Evolutionary conservation across 202 grass and related monocot species (phyloP).

Genomic region (Zizania palustris): DNA sequence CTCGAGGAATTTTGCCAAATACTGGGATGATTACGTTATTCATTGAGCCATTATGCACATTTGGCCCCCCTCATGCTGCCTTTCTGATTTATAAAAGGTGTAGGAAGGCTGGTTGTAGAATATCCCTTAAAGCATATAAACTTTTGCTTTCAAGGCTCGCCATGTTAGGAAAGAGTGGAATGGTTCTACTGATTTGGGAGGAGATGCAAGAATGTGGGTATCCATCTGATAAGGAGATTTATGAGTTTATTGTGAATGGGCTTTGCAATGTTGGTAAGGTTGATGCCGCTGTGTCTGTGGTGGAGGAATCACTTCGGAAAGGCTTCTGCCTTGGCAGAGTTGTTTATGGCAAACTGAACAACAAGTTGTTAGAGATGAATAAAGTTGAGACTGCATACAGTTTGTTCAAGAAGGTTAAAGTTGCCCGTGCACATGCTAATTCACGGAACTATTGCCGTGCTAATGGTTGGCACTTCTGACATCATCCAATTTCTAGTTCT

Average conservation of each 20-base stretch:
- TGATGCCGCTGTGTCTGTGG: constrained; percentile 72
- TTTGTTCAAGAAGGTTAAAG: constrained; percentile 76
- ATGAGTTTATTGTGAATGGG: constrained; percentile 82
- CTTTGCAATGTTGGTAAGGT: constrained; percentile 88
- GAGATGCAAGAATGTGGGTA: constrained; percentile 73
- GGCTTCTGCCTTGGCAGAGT: constrained; percentile 68
- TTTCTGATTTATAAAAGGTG: constrained; percentile 80
- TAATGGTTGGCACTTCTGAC: constrained; percentile 80
- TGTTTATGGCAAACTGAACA: constrained; percentile 83
- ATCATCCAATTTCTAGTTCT: not conserved
- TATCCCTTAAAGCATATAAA: constrained; percentile 89
- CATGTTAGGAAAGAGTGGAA: constrained; percentile 76
- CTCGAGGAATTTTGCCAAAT: constrained; percentile 57
- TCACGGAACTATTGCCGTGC: constrained; percentile 64
- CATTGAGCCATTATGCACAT: constrained; percentile 70
- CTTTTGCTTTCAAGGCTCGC: constrained; percentile 83
- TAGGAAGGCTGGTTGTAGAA: constrained; percentile 71
- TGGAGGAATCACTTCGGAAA: constrained; percentile 75
- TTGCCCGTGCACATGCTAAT: constrained; percentile 49
- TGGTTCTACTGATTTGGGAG: constrained; percentile 77
- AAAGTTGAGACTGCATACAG: constrained; percentile 81
- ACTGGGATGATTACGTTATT: constrained; percentile 73
- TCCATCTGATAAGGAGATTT: constrained; percentile 73
- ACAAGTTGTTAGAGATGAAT: constrained; percentile 78
- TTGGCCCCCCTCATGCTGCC: constrained; percentile 80